These are phyloP conservation scores for Talaromyces sp. DNA, from an alignment of 2,329 filamentous ascomycete genomes.

Conservation along the genomic window DNA sequence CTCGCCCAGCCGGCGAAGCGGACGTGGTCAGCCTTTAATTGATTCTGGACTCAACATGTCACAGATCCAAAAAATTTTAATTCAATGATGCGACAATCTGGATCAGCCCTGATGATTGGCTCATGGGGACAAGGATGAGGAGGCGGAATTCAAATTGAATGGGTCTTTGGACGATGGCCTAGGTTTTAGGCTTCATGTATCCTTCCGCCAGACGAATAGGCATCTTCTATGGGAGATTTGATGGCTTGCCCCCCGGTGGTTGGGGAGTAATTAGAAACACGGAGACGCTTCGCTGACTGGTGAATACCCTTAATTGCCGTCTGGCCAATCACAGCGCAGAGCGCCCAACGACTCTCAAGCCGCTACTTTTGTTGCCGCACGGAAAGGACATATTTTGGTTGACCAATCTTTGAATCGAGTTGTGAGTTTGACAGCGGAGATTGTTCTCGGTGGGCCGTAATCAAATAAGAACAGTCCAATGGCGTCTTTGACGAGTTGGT, in stretches of 20 bases:
- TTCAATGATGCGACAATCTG: conserved; percentile 2
- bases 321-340: not conserved
- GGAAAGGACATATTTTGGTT: not conserved
- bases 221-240: not conserved
- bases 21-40: conserved; percentile 19
- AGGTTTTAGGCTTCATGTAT: not conserved
- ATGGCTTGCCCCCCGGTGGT: not conserved
- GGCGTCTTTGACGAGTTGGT: not conserved
- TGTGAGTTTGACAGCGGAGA: not conserved
- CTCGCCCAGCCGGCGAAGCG: conserved; percentile 21
- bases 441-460: not conserved
- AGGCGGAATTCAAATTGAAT: not conserved
- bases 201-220: not conserved
- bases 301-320: not conserved
- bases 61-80: conserved; percentile 2
- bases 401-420: not conserved
- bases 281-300: conserved; percentile 6
- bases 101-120: not conserved
- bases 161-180: not conserved
- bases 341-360: conserved; percentile 1
- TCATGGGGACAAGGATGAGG: not conserved
- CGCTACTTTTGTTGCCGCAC: not conserved
- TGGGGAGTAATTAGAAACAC: conserved; percentile 14
- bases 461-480: not conserved
- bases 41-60: conserved; percentile 13